Evolutionary conservation across 352 stramenopile species (phyloP).

Genomic region (Elongisporangium undulatum): DNA sequence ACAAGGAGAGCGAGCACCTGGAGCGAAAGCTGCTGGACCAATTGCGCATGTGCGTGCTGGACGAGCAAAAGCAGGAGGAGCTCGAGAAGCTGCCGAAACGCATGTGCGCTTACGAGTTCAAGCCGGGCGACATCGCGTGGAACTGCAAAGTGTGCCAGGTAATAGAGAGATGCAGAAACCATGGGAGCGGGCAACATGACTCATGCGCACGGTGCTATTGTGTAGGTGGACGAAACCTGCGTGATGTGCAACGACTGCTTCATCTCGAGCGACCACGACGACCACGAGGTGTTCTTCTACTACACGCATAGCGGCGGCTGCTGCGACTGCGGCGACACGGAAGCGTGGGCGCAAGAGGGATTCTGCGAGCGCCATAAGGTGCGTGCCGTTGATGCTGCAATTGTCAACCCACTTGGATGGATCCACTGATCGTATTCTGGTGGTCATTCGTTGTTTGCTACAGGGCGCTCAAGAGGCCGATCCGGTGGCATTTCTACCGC

Average conservation of each 20-base stretch:
- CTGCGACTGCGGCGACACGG: constrained; percentile 97
- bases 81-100: constrained; percentile 73
- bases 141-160: constrained; percentile 91
- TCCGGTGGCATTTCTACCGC: constrained; percentile 48
- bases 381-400: constrained; percentile 1
- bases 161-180: too few species aligned
- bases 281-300: constrained; percentile 94
- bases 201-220: constrained; percentile 1
- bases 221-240: constrained; percentile 93
- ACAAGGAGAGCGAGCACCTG: constrained; percentile 51
- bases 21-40: constrained; percentile 41
- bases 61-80: constrained; percentile 31
- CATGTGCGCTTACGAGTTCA: constrained; percentile 94
- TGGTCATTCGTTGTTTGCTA: constrained; percentile 6
- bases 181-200: too few species aligned
- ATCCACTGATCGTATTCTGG: not conserved
- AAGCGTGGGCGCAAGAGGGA: constrained; percentile 93
- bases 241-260: constrained; percentile 99
- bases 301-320: constrained; percentile 94
- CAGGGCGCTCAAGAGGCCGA: constrained; percentile 74
- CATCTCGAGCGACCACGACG: constrained; percentile 91
- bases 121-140: constrained; percentile 96
- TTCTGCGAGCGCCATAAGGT: constrained; percentile 94
- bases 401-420: too few species aligned
- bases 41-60: constrained; percentile 56